Base-by-base conservation (phyloP, 371 early-diverging fungal species). In the Catenaria anguillulae region DNA sequence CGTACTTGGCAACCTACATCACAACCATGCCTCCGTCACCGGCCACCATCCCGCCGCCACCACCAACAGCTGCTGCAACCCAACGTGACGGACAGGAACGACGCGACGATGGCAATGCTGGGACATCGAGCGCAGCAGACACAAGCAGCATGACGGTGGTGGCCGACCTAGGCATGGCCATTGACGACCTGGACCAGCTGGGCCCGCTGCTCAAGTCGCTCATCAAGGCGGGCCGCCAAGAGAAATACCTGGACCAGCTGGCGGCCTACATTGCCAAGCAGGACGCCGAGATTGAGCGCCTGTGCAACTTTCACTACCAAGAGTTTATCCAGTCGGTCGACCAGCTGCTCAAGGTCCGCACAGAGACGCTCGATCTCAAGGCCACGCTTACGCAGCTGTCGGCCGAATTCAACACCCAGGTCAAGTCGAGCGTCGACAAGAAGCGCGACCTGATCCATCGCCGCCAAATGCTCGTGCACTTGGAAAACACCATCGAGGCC, bases 291-390 rank as follows among this genome's bases (percentile, higher is more conserved):
- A 98, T 98, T 66, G 94, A 95, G 75, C 84, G 86, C 67, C 86
- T 98, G 81, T 98, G 98, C 77, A 89, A 89, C 70, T 80, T 84
- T 64, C 89, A 98, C 71, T 93, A 94, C 68, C 50, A 92, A 84
- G 97, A 97, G 77, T 96, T 97, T 69, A 89, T 94, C 13, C 89
- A 90, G 67, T 85, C 92, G 0, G 91, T 97, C 0, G 97, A 92
- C 63, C 91, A 95, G 67, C 78, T 97, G 33, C 77, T 95, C 42
- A 90, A 92, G 73, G 93, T 97, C 33, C 82, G 94, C 31, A 84
- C 86, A 64, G 92, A 88, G 50, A 88, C 96, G 0, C 82, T 84
- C 0, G 79, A 79, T 50, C 74, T 96, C 43, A 89, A 88, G 65
- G 77, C 84, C 67, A 88, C 90, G 66, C 82, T 98, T 19, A 73